Evolutionary conservation across 352 stramenopile genomes (phyloP), one percentile per base, ranked within the genome.

Genomic region (Phytophthora vignae): DNA sequence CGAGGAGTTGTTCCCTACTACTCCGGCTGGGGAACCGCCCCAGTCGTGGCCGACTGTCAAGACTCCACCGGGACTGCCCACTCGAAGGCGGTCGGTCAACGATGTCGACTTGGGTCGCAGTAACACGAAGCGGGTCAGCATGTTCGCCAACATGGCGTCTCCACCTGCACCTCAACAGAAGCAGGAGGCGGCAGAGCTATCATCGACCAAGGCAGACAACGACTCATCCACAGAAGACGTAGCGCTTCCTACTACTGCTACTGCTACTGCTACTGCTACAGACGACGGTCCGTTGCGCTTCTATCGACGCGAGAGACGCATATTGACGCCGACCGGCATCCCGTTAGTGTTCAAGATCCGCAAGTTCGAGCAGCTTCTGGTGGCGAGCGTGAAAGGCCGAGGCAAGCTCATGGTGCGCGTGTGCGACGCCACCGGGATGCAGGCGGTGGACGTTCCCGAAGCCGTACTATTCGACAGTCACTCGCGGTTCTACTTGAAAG

Each of bases 391-490:
- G 2, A 74, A 74, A 29, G 87, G 87, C 3, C 44, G 22, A 58
- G 87, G 87, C 1, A 85, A 79, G n/a, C 73, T 94, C 31, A 74
- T 90, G 58, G 70, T 91, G 21, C 84, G 87, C 2, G 85, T 92
- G 6, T 85, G 82, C 36, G 87, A 94, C 56, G 50, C 53, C 1
- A 82, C 71, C 2, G 87, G 85, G 0, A 82, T 90, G 74, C 69
- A 74, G 31, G 60, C 22, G 0, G 78, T 91, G 3, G 60, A 85
- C 2, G 84, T 94, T 7, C 46, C 78, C 8, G 77, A 89, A 59
- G 85, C 87, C 3, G 82, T 93, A 38, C 42, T 94, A 19, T 94
- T 86, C 48, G 87, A 94, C 57, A 92, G 81, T 21, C 76, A 87
- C 38, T 82, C 84, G n/a, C 85, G 73, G 14, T 94, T 91, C 48